Percentiles rank a stretch among this genome's conserved stretches.
These are phyloP conservation scores for Talaromyces sp. DNA, from an alignment of 2,329 filamentous ascomycete species.

Conservation along the genomic window DNA sequence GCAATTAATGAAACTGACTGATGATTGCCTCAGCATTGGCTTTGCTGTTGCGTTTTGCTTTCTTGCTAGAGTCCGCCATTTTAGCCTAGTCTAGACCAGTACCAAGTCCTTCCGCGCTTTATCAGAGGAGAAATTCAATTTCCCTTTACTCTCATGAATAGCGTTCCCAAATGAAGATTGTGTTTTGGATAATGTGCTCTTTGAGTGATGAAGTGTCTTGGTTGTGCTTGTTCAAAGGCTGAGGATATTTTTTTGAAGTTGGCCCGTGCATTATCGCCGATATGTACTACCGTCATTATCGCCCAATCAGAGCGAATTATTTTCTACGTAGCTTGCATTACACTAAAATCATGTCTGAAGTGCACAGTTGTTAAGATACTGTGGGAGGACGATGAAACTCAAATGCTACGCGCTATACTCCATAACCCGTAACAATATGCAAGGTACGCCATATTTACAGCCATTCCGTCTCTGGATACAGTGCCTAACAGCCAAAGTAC, in stretches of 20 bases:
- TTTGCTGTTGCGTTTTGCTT: conserved; percentile 34
- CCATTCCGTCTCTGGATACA: not conserved
- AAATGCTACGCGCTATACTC: conserved; percentile 2
- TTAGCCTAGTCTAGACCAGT: conserved; percentile 13
- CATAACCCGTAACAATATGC: not conserved
- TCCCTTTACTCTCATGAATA: not conserved
- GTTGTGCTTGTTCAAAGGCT: not conserved
- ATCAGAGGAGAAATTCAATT: not conserved
- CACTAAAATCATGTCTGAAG: not conserved
- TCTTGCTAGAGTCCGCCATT: conserved; percentile 38
- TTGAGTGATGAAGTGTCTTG: not conserved
- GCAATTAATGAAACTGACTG: conserved; percentile 30
- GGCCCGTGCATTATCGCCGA: conserved; percentile 27
- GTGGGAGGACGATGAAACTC: not conserved
- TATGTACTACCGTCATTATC: not conserved
- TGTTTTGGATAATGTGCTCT: not conserved
- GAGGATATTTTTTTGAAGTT: conserved; percentile 20
- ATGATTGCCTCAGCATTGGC: conserved; percentile 32
- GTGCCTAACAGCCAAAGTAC: conserved; percentile 75
- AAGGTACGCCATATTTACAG: not conserved
- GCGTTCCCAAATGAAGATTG: not conserved
- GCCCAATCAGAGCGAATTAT: not conserved
- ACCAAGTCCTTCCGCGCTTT: not conserved
- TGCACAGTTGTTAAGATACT: not conserved
- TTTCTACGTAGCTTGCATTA: not conserved